Evolutionary conservation across 805 yeast genomes (phyloP), one percentile per base, ranked within the genome.

Genomic region (Millerozyma acaciae): DNA sequence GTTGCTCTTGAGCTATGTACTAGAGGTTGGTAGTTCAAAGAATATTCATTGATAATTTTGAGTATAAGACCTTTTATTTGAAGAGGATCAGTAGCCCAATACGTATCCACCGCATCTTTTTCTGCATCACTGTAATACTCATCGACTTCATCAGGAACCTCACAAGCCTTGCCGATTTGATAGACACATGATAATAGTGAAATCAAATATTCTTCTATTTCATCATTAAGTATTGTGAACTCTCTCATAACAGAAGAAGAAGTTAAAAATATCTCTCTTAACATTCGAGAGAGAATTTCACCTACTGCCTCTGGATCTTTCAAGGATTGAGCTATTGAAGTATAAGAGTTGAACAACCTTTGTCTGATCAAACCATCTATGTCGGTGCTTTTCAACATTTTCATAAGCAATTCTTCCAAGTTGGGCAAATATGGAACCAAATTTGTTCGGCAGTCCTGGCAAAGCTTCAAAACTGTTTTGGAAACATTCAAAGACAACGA

Each of bases 101-200:
- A 76, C 14, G 47, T 45, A 29, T 50, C 43, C 13, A 38, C 38
- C 4, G 33, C 25, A 16, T 55, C 57, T 15, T 50, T 39, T 31
- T 69, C 67, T 10, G 56, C 62, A 6, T 42, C 46, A 16, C 60
- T 60, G 26, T 55, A 60, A 15, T 56, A 55, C 8, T 65, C 71
- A 26, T 63, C 69, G 2, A 63, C 59, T 16, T 63, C 70, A 17
- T 79, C 86, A 0, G 85, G 80, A 2, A 73, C 55, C 31, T 75
- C 75, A 48, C 82, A 55, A 0, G 88, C 86, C 35, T 78, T 80
- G 0, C 87, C 93, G 3, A 86, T 61, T 33, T 81, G 84, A n/a
- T 70, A 68, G 0, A 87, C 53, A 48, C 87, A 83, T 9, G 73
- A 59, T 16, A 85, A 54, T 28, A 84, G 55, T 16, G 88, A 79